phyloP scores from a whole-genome alignment of 345 rosid species.

The Heritiera littoralis region DNA sequence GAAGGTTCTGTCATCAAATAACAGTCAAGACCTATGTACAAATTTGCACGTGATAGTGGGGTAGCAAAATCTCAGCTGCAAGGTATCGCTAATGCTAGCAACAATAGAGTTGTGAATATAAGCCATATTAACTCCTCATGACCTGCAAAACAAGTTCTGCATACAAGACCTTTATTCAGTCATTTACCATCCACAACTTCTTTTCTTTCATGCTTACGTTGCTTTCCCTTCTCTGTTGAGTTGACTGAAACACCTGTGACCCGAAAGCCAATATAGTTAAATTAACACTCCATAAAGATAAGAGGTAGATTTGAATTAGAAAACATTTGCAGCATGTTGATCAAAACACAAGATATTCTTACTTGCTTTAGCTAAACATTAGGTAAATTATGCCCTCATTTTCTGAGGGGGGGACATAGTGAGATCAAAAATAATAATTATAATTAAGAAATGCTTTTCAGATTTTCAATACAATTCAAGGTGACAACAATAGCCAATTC shows the following conservation, averaged over 20 bases:
- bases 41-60: no score
- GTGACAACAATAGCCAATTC: not conserved
- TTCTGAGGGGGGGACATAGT: not conserved
- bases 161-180: not conserved
- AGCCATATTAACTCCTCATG: no score
- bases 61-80: no score
- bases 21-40: no score
- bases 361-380: not conserved
- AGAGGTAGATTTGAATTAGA: not conserved
- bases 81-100: no score
- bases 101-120: no score
- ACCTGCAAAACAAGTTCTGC: not conserved
- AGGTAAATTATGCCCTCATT: not conserved
- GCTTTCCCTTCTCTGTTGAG: conserved; percentile 35
- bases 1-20: no score
- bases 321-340: not conserved
- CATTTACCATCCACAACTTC: conserved; percentile 33
- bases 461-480: not conserved
- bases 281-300: not conserved
- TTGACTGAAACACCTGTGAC: conserved; percentile 33
- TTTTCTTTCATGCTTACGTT: conserved; percentile 37
- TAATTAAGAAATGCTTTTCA: not conserved
- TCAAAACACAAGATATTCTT: not conserved
- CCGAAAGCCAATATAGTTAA: conserved; percentile 9
- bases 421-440: conserved; percentile 3